Conservation (phyloP, 1,284 basidiomycete species). For the Ganoderma sp. region DNA sequence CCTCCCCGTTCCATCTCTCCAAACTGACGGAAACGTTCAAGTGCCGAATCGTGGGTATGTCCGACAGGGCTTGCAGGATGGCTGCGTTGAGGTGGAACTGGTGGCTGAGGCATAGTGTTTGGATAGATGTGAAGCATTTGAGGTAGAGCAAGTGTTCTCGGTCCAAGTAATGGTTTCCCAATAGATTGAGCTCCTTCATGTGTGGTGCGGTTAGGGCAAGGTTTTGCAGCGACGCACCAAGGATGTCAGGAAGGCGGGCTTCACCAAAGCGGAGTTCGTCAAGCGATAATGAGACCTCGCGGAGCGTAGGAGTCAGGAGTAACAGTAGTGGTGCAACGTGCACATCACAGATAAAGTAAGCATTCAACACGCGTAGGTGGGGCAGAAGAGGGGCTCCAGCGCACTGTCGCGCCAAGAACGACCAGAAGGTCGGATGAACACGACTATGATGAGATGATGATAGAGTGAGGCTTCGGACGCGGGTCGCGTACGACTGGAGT, state of each 20-base stretch:
- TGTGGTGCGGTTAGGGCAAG: not conserved
- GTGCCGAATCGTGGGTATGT: not conserved
- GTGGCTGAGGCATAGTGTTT: not conserved
- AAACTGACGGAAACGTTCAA: not conserved
- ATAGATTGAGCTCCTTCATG: not conserved
- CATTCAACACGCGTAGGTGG: not conserved
- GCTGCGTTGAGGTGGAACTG: not conserved
- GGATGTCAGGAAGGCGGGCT: not conserved
- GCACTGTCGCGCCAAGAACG: not conserved
- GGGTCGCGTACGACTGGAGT: not conserved
- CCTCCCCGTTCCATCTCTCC: not conserved
- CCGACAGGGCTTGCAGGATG: not conserved
- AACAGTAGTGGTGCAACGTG: not conserved
- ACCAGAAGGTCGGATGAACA: not conserved
- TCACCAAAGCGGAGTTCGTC: not conserved
- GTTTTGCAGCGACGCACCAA: not conserved
- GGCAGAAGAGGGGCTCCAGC: conserved; percentile 1
- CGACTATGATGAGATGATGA: no score
- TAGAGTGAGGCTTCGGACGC: not conserved
- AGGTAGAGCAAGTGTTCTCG: not conserved
- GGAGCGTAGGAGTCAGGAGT: not conserved
- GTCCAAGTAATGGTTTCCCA: not conserved
- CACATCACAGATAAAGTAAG: not conserved
- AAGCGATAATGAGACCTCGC: not conserved
- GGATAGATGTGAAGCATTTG: not conserved